Evolutionary conservation across 345 rosid genomes (phyloP).

Genomic region (Eucalyptus erythrocorys): DNA sequence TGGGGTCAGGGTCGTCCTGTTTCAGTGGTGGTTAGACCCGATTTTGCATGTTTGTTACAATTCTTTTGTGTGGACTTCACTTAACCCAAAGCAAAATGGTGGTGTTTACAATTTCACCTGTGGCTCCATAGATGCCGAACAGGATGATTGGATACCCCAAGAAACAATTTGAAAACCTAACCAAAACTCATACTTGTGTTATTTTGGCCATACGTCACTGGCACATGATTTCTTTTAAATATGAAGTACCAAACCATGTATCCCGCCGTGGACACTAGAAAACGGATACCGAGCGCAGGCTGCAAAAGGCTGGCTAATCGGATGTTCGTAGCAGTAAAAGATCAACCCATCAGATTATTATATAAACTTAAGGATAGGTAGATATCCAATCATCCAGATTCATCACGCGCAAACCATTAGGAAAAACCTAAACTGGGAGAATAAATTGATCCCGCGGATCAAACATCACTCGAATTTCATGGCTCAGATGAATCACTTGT

Average conservation of each 20-base stretch:
- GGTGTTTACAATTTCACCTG: not conserved
- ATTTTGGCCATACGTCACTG: fast-evolving
- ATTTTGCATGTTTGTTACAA: not conserved
- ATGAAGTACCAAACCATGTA: not conserved
- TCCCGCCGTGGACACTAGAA: not conserved
- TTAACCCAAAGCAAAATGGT: fast-evolving
- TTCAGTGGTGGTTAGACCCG: not conserved
- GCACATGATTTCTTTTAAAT: not conserved
- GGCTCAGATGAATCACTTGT: not conserved
- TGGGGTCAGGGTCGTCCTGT: not conserved
- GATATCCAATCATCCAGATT: not conserved
- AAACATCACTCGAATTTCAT: not conserved
- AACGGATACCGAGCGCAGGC: fast-evolving
- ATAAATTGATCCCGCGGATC: not conserved
- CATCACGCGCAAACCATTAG: not conserved
- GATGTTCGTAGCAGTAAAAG: too few relatives aligned
- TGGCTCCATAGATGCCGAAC: not conserved
- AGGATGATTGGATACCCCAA: not conserved
- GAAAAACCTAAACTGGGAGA: not conserved
- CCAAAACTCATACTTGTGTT: fast-evolving
- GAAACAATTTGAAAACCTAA: not conserved
- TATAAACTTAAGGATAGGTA: not conserved
- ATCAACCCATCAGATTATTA: not conserved
- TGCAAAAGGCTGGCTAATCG: not conserved
- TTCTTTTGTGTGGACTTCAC: not conserved